Evolutionary conservation across 2,329 filamentous ascomycete species (phyloP), one percentile per base, ranked within the genome.

Genomic region (Cryoendolithus antarcticus): DNA sequence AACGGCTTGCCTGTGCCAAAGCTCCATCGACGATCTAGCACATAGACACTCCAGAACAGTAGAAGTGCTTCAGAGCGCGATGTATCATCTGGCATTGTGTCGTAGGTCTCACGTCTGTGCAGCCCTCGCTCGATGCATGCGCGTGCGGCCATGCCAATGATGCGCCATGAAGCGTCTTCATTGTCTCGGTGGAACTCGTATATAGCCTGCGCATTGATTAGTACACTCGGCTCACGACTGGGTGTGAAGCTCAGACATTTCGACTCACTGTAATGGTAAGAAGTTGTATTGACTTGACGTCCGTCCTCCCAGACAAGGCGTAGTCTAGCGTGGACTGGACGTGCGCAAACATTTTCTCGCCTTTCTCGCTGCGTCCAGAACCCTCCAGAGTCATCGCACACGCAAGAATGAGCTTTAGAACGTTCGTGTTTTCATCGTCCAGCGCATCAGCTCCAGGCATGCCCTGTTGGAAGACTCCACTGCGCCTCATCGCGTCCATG

Each of bases 151-250:
- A 93, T 72, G 1, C 88, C 88, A 56, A 93, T 88, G 33, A 91
- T 71, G 9, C 88, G 76, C 80, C 89, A 95, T 0, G 86, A 82
- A 38, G 91, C 71, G 3, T 82, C 72, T 58, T 95, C 88, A 46
- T 94, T 84, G 50, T 89, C 86, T 30, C 76, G 77, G 37, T 93
- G 76, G 54, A 93, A 95, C 48, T 89, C 74, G 59, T 86, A 95
- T 45, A 77, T 80, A 37, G 72, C 74, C 77, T 80, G 38, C 4
- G n/a, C n/a, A 30, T 11, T 34, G 15, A 10, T 32, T 21, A 44
- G 35, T 39, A 12, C 27, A 27, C 10, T 34, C 15, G 24, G 31
- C 6, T 4, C 35, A 19, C 3, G 11, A 12, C 9, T 4, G 13
- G 6, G 24, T 27, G 24, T 15, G 5, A 13, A 19, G 11, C 9